phyloP scores from a whole-genome alignment of 225 moss, liverwort and hornwort genomes.

The Takakia lepidozioides region DNA sequence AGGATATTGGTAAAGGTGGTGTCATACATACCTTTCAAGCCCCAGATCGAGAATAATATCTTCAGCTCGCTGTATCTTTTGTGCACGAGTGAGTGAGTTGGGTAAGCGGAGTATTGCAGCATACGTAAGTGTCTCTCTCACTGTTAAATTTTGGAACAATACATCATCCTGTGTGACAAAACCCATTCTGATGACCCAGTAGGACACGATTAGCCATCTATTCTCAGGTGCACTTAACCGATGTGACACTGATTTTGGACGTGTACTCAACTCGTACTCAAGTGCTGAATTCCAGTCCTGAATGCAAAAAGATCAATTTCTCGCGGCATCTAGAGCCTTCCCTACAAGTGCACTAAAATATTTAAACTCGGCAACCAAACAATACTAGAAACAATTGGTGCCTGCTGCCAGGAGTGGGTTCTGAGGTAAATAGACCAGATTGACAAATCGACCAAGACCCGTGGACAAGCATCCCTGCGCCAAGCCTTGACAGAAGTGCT shows the following conservation, averaged over 20 bases:
- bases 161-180: constrained; percentile 91
- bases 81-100: constrained; percentile 28
- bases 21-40: constrained; percentile 42
- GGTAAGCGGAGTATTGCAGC: constrained; percentile 74
- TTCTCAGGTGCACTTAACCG: too few species aligned
- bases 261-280: too few species aligned
- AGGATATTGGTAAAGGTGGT: too few species aligned
- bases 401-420: too few species aligned
- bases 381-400: too few species aligned
- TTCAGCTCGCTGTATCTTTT: constrained; percentile 63
- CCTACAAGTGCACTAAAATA: background rate
- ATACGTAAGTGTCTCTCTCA: constrained; percentile 73
- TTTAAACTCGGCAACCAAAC: too few species aligned
- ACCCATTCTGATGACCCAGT: constrained; percentile 45
- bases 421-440: too few species aligned
- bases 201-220: background rate
- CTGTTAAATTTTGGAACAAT: constrained; percentile 65
- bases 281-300: too few species aligned
- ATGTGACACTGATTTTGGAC: too few species aligned
- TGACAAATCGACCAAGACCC: too few species aligned
- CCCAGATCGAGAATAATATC: constrained; percentile 68
- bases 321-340: background rate
- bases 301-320: background rate
- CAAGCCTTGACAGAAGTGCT: too few species aligned
- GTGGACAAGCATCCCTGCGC: too few species aligned